phyloP scores from a whole-genome alignment of 495 filamentous ascomycete species.

The Collariella sp. region DNA sequence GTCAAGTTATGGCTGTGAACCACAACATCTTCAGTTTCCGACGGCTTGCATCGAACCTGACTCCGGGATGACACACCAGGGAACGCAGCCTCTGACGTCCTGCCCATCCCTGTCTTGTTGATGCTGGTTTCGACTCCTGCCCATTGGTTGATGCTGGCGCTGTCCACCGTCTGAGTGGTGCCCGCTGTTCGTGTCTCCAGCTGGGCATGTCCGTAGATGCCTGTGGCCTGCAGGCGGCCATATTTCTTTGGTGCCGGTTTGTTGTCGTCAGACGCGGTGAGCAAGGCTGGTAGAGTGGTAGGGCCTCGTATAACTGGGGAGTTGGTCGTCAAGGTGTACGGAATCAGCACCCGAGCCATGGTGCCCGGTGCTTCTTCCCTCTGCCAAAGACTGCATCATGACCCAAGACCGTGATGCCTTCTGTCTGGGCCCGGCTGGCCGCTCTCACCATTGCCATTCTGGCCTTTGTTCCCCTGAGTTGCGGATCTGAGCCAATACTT shows the following conservation, averaged over 20 bases:
- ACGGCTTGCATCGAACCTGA: background rate
- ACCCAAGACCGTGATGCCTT: conserved; percentile 12
- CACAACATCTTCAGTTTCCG: background rate
- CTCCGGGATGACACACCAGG: background rate
- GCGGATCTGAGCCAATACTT: background rate
- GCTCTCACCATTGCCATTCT: background rate
- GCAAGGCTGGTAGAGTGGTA: background rate
- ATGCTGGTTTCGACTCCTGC: too few relatives aligned
- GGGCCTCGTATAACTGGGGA: conserved; percentile 1
- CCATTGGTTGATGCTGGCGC: background rate
- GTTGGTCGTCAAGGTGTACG: background rate
- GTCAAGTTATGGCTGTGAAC: background rate
- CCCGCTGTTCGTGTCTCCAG: background rate
- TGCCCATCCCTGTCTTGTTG: background rate
- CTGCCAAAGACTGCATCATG: conserved; percentile 8
- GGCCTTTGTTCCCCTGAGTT: background rate
- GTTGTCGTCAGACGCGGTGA: conserved; percentile 11
- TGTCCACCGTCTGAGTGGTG: background rate
- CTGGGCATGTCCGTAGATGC: conserved; percentile 5
- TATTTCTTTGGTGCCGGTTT: conserved; percentile 12
- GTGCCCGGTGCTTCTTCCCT: background rate
- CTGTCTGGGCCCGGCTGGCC: conserved; percentile 6
- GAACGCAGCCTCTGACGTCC: background rate
- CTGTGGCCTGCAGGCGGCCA: conserved; percentile 6
- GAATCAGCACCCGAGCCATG: background rate